Evolutionary conservation across 495 filamentous ascomycete species (phyloP).

Genomic region (Bacidia rubella): DNA sequence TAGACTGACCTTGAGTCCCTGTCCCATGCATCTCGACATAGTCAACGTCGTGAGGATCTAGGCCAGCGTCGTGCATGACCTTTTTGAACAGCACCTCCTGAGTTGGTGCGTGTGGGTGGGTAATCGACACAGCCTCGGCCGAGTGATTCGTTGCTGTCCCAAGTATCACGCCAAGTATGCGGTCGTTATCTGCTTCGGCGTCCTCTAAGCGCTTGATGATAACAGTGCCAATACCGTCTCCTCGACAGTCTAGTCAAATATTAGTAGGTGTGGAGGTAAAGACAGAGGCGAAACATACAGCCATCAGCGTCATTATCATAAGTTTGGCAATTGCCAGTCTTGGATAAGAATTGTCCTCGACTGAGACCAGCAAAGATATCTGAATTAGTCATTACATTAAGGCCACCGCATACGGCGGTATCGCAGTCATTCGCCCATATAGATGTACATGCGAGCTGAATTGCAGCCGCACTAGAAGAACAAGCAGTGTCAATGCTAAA

Average conservation of each 20-base stretch:
- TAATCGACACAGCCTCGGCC: conserved; percentile 70
- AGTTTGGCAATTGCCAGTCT: conserved; percentile 69
- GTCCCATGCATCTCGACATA: conserved; percentile 91
- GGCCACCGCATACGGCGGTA: conserved; percentile 70
- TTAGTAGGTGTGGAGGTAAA: background rate
- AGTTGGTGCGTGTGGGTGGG: conserved; percentile 60
- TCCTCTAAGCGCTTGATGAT: conserved; percentile 70
- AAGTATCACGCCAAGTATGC: conserved; percentile 57
- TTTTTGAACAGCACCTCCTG: conserved; percentile 57
- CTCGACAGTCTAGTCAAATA: conserved; percentile 46
- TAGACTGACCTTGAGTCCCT: conserved; percentile 47
- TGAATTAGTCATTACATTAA: conserved; percentile 68
- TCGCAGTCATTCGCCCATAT: conserved; percentile 75
- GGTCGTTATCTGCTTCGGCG: conserved; percentile 62
- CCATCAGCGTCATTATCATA: conserved; percentile 71
- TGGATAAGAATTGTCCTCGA: conserved; percentile 63
- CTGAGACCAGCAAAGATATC: conserved; percentile 77
- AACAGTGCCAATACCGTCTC: conserved; percentile 59
- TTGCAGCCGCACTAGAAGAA: conserved; percentile 70
- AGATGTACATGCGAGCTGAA: conserved; percentile 72
- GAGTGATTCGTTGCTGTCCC: conserved; percentile 67
- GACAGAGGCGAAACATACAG: conserved; percentile 26
- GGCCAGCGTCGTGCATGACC: conserved; percentile 53
- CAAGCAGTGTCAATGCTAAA: conserved; percentile 84
- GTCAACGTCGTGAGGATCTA: conserved; percentile 59